Base-by-base conservation (phyloP, 257 asterid species). In the Rubia yunnanensis region DNA sequence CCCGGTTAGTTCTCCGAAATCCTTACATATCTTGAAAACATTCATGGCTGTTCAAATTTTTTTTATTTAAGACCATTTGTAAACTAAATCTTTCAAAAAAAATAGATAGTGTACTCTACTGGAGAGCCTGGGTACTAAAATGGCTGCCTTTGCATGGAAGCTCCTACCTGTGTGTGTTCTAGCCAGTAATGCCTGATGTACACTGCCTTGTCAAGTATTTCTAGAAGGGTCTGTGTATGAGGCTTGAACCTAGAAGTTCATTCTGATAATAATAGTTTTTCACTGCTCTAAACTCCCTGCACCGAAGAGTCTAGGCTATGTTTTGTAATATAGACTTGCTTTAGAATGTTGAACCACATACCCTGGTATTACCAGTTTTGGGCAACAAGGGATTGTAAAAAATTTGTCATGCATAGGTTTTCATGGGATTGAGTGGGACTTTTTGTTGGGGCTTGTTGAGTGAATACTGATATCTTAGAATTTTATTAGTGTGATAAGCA, bases 1-100 rank as follows among this genome's bases (percentile, higher is more conserved):
- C 76, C 96, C 99, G 66, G 86, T 81, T 41, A 73, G 83, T 78
- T 67, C 65, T 53, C 24, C 54, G 30, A 35, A 5, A 0, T 44
- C 71, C 60, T 65, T 60, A 63, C 8, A 36, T 60, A 7, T 11
- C 11, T n/a, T 60, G 30, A n/a, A 31, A 60, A 34, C n/a, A 8
- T 31, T n/a, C 24, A 17, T 32, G 15, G 15, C 46, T 31, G 64
- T 59, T n/a, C 28, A 7, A 32, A 3, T 11, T 30, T 26, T 56
- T 56, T 56, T 13, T 30, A 11, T 1, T 55, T 13, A 56, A 50
- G 27, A 50, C 3, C 7, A 56, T 56, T 56, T 27, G 6, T 15
- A 28, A 22, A 3, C 6, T 56, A 56, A 26, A 26, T 56, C 28
- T 26, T 7, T 56, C 1, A 5, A 56, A 13, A n/a, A n/a, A 56